Evolutionary conservation across 805 yeast species (phyloP).

Genomic region (Sugiyamaella smithiae): DNA sequence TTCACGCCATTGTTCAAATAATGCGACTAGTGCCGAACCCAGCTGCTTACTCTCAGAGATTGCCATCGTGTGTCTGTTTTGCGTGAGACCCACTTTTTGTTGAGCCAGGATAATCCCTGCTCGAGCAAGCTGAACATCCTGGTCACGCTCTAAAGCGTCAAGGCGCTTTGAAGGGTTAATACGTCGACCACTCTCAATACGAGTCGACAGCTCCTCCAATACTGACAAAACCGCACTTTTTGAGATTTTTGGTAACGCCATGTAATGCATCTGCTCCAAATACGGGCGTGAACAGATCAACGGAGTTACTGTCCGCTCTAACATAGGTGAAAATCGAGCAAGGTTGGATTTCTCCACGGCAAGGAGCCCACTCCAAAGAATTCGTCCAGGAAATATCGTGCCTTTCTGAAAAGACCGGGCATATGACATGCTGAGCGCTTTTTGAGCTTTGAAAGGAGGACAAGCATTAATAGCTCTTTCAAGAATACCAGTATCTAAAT

Average conservation of each 20-base stretch:
- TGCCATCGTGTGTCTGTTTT: not conserved
- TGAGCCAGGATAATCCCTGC: constrained; percentile 29
- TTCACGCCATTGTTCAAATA: constrained; percentile 23
- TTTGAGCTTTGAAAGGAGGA: constrained; percentile 7
- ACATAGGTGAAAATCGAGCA: not conserved
- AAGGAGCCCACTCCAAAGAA: constrained; percentile 30
- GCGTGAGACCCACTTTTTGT: constrained; percentile 21
- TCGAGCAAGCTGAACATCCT: constrained; percentile 28
- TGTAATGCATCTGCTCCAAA: constrained; percentile 33
- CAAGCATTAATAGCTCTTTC: constrained; percentile 9
- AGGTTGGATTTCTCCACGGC: constrained; percentile 14
- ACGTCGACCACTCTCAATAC: constrained; percentile 3
- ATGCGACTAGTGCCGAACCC: constrained; percentile 11
- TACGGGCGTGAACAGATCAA: constrained; percentile 28
- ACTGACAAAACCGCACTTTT: constrained; percentile 21
- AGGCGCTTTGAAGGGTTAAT: constrained; percentile 5
- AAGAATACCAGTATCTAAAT: constrained; percentile 18
- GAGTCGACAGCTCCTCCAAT: constrained; percentile 18
- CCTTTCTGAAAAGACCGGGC: not conserved
- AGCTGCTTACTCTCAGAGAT: constrained; percentile 1
- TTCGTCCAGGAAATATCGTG: constrained; percentile 20
- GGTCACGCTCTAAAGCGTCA: constrained; percentile 20
- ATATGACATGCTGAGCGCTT: constrained; percentile 4
- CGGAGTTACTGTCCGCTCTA: constrained; percentile 15
- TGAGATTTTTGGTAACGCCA: constrained; percentile 27